Evolutionary conservation across 306 rosid genomes (phyloP).

Genomic region (Alnus glutinosa): DNA sequence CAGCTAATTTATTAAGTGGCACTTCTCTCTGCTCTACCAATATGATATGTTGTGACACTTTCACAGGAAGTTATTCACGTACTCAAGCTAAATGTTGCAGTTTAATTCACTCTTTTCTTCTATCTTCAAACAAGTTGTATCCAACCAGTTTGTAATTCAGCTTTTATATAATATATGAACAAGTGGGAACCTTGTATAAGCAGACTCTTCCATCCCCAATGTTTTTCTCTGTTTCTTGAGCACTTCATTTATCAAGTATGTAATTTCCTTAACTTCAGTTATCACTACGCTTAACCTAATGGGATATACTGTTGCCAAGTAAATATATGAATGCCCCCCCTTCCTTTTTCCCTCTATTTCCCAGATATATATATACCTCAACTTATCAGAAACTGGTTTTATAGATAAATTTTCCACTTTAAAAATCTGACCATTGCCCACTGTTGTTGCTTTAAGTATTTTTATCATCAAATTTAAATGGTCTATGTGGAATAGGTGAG

Average conservation of each 20-base stretch:
- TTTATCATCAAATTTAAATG: neutral
- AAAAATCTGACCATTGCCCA: neutral
- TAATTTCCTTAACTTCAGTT: neutral
- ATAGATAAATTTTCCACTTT: neutral
- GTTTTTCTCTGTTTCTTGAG: neutral
- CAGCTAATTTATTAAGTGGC: neutral
- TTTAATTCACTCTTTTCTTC: neutral
- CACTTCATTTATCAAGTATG: neutral
- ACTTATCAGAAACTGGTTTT: neutral
- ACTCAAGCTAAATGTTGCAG: neutral
- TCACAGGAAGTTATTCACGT: neutral
- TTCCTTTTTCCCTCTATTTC: no score
- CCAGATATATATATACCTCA: no score
- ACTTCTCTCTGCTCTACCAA: neutral
- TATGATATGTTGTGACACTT: neutral
- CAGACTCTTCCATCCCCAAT: neutral
- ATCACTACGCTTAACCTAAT: neutral
- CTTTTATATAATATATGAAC: neutral
- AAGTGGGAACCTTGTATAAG: neutral
- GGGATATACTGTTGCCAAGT: neutral
- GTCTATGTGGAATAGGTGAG: slow-evolving; percentile 47
- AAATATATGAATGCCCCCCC: neutral
- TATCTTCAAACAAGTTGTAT: neutral
- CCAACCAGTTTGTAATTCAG: neutral
- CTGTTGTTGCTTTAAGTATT: neutral